Percentiles rank a stretch among this genome's conserved stretches.
These are phyloP conservation scores for Hirschioporus abietinus DNA, from an alignment of 768 basidiomycete genomes.

Conservation along the genomic window DNA sequence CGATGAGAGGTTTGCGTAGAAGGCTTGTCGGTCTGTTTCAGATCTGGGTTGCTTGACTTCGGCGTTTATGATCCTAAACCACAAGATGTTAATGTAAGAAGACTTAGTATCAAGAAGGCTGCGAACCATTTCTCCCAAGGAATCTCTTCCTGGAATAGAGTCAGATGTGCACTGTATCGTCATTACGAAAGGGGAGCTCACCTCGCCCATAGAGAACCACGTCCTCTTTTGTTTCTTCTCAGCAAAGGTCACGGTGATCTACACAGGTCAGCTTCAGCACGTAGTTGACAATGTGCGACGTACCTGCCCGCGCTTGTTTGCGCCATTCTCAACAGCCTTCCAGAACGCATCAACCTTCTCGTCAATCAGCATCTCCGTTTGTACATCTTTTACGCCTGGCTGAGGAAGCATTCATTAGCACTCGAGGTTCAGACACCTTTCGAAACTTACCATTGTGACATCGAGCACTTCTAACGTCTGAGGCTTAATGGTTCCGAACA, in stretches of 20 bases:
- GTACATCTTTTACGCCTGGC: conserved; percentile 75
- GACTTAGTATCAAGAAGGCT: not conserved
- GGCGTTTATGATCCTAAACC: conserved; percentile 67
- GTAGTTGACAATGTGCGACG: conserved; percentile 8
- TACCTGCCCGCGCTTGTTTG: conserved; percentile 68
- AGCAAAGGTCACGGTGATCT: conserved; percentile 73
- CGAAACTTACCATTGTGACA: conserved; percentile 66
- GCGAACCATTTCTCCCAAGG: conserved; percentile 83
- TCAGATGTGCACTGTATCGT: not conserved
- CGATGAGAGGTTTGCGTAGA: conserved; percentile 51
- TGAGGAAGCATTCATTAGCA: conserved; percentile 19
- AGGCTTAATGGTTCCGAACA: conserved; percentile 77
- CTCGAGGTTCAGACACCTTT: not conserved
- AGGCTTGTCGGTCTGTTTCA: conserved; percentile 50
- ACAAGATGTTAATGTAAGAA: conserved; percentile 2
- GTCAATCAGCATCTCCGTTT: conserved; percentile 65
- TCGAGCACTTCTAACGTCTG: conserved; percentile 75
- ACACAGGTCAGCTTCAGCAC: not conserved
- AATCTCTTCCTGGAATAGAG: conserved; percentile 55
- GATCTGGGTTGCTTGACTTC: conserved; percentile 69
- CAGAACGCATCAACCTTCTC: conserved; percentile 77
- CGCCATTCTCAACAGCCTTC: conserved; percentile 64
- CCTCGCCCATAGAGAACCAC: conserved; percentile 64
- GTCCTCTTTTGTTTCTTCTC: conserved; percentile 73
- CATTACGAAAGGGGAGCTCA: conserved; percentile 3